Base-by-base conservation (phyloP, 78 protist genomes). In the Bigelowiella natans region DNA sequence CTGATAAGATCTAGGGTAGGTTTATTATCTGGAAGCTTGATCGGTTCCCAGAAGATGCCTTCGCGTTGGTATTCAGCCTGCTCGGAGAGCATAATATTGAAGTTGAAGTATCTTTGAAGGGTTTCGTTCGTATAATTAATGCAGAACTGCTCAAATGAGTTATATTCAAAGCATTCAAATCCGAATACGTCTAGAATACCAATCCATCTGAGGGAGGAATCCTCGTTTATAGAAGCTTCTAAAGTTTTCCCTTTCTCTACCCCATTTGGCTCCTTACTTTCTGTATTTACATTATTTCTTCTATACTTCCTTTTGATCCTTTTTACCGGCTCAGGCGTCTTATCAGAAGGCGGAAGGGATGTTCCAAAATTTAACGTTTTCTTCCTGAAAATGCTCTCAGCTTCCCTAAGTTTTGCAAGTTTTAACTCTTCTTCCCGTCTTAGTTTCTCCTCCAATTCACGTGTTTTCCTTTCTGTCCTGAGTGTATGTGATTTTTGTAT, bases 101-200 rank as follows among this genome's bases (percentile, higher is more conserved):
- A 3, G 40, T 95, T 95, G 90, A 97, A 97, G 30, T 95, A 85
- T 91, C 96, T 96, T 93, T 97, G 99, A 39, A 97, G 89, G 88
- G 95, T 94, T 93, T 97, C 99, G 92, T 98, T 98, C 89, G 96
- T 95, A 90, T 88, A 97, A 95, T 98, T 98, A 93, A 96, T 96
- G 95, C 97, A 95, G 38, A 98, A 88, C 94, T 98, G 99, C 95
- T 98, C 92, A 83, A 98, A 96, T 1, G 94, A 94, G 91, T 97
- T 97, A 82, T 51, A 90, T 84, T 96, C 95, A 88, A 97, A 97
- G 92, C 95, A 94, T 89, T 97, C 99, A 83, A 97, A 97, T 29
- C 99, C 99, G 89, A 95, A 97, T 83, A 97, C 96, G 90, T 97
- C 99, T 1, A 97, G 91, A 2, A 95, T 91, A 37, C 96, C 96